Conservation (phyloP, 768 basidiomycete species). For the Ramaria rubella region DNA sequence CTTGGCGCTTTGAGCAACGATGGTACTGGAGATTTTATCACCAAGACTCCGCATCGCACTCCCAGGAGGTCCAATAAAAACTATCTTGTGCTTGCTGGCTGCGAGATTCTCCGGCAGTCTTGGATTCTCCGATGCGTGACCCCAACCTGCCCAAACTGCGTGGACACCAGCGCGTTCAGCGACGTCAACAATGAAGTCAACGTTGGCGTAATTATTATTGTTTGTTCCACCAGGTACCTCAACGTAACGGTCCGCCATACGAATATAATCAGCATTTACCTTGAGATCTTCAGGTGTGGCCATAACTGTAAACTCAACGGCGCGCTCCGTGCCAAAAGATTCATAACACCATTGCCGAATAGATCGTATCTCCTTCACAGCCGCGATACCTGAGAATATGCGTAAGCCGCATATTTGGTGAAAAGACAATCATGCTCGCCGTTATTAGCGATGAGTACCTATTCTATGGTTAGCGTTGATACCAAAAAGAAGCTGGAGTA, state of each 20-base stretch:
- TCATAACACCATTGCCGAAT: constrained; percentile 99
- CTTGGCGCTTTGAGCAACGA: constrained; percentile 93
- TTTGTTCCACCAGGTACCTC: constrained; percentile 98
- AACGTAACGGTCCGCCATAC: constrained; percentile 99
- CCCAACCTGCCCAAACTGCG: constrained; percentile 99
- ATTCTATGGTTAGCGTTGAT: constrained; percentile 12
- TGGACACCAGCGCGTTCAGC: constrained; percentile 97
- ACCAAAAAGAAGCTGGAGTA: constrained; percentile 9
- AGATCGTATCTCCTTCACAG: constrained; percentile 98
- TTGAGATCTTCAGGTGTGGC: constrained; percentile 98
- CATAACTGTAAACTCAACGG: constrained; percentile 99
- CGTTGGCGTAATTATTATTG: constrained; percentile 99
- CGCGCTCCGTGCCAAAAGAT: constrained; percentile 93
- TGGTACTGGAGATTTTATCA: constrained; percentile 99
- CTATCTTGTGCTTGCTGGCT: constrained; percentile 89
- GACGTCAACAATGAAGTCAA: constrained; percentile 96
- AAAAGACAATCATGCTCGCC: constrained; percentile 37
- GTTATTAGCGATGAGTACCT: constrained; percentile 99
- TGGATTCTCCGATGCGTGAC: constrained; percentile 98
- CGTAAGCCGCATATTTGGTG: constrained; percentile 16
- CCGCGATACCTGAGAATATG: constrained; percentile 75
- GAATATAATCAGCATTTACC: constrained; percentile 99
- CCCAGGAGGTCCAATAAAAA: constrained; percentile 98
- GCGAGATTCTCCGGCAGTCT: constrained; percentile 90
- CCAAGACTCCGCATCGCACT: constrained; percentile 98